phyloP scores from a whole-genome alignment of 768 basidiomycete species.

The Termitomyces sp. region DNA sequence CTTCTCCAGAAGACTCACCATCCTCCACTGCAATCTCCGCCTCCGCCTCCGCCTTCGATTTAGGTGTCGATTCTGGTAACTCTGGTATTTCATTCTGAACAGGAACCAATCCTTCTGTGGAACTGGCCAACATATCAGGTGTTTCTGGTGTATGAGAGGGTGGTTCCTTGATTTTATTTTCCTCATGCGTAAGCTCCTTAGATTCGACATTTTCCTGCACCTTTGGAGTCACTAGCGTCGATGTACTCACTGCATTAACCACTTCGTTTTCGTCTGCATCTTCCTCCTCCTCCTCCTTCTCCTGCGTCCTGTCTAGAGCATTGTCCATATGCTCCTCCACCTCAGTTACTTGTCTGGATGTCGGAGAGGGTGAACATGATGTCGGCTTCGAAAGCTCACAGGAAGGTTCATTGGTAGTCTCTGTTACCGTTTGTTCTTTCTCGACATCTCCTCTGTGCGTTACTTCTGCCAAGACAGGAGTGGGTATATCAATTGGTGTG shows the following conservation, averaged over 20 bases:
- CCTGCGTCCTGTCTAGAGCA: slow-evolving; percentile 6
- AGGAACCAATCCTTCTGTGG: not conserved
- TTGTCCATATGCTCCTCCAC: slow-evolving; percentile 3
- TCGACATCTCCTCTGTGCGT: not conserved
- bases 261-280: slow-evolving; percentile 7
- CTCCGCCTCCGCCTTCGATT: slow-evolving; percentile 9
- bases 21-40: slow-evolving; percentile 14
- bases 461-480: not conserved
- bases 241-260: slow-evolving; percentile 5
- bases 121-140: not conserved
- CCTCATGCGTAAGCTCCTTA: not conserved
- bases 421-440: not conserved
- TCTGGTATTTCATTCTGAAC: not conserved
- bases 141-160: not conserved
- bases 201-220: not conserved
- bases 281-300: slow-evolving; percentile 18
- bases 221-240: not conserved
- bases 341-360: slow-evolving; percentile 2
- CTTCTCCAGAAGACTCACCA: slow-evolving; percentile 24
- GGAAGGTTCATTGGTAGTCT: not conserved
- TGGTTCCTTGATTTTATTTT: not conserved
- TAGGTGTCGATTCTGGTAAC: not conserved
- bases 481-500: not conserved
- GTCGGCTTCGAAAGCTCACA: not conserved
- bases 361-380: not conserved